Percentiles rank a stretch among this genome's conserved stretches.
Conservation (phyloP, 306 rosid genomes). For the Castanea crenata region DNA sequence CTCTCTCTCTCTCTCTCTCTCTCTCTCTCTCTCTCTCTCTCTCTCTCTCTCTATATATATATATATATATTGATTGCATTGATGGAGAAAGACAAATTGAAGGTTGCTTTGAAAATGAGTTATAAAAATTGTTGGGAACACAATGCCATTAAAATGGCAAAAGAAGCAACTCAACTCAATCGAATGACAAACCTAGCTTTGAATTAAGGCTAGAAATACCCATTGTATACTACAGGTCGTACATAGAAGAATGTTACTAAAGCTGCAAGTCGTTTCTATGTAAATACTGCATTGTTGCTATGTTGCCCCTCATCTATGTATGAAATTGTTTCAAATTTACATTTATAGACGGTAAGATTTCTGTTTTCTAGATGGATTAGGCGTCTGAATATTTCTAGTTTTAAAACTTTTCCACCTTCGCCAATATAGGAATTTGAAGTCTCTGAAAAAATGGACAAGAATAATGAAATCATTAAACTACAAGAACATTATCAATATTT, state of each 20-base stretch:
- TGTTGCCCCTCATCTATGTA: no score
- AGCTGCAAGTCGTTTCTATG: no score
- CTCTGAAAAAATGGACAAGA: constrained; percentile 96
- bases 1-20: no score
- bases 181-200: no score
- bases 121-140: constrained; percentile 1
- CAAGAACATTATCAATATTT: constrained; percentile 58
- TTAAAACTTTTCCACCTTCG: constrained; percentile 10
- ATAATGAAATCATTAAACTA: constrained; percentile 75
- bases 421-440: constrained; percentile 79
- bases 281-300: background rate
- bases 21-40: no score
- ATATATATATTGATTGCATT: constrained; percentile 12
- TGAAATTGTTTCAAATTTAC: no score
- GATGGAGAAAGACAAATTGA: constrained; percentile 71
- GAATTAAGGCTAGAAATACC: no score
- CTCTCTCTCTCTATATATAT: no score
- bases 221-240: background rate
- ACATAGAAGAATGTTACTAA: no score
- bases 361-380: no score
- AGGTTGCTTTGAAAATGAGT: constrained; percentile 68
- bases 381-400: background rate
- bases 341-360: no score
- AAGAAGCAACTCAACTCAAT: no score
- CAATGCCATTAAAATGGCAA: background rate